phyloP scores from a whole-genome alignment of 2,329 filamentous ascomycete genomes.

The Fusarium domesticum region DNA sequence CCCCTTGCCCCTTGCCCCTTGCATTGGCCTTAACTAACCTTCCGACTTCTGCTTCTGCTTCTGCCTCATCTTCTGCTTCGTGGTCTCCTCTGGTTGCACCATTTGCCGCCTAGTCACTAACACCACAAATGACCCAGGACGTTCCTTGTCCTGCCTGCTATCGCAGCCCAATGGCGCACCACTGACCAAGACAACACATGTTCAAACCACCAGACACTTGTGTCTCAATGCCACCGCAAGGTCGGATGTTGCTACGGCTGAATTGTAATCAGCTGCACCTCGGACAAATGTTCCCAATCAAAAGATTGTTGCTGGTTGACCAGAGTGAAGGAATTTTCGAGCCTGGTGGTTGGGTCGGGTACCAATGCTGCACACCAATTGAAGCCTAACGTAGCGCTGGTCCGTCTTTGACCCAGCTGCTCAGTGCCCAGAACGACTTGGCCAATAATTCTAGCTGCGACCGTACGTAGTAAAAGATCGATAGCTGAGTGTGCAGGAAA shows the following conservation, averaged over 20 bases:
- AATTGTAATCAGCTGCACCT: conserved; percentile 19
- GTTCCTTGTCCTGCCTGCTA: conserved; percentile 16
- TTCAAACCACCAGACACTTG: not conserved
- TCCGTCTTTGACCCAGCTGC: conserved; percentile 21
- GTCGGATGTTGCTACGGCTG: conserved; percentile 17
- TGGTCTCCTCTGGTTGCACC: conserved; percentile 18
- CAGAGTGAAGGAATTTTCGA: conserved; percentile 7
- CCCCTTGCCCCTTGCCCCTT: too few relatives aligned
- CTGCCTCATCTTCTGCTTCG: conserved; percentile 17
- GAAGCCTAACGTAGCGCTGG: conserved; percentile 34
- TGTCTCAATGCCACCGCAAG: conserved; percentile 22
- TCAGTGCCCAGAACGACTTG: conserved; percentile 24
- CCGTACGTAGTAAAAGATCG: conserved; percentile 1
- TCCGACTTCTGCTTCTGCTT: too few relatives aligned
- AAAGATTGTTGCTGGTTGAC: conserved; percentile 13
- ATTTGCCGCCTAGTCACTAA: conserved; percentile 18
- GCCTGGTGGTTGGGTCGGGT: conserved; percentile 34
- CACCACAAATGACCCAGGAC: conserved; percentile 22
- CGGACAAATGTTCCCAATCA: conserved; percentile 11
- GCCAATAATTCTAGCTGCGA: conserved; percentile 24
- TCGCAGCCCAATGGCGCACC: not conserved
- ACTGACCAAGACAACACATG: not conserved
- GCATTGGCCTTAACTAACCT: too few relatives aligned
- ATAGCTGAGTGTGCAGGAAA: conserved; percentile 10
- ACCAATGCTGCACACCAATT: conserved; percentile 39